Conservation (phyloP, 495 filamentous ascomycete genomes). For the Annulohypoxylon nitens region DNA sequence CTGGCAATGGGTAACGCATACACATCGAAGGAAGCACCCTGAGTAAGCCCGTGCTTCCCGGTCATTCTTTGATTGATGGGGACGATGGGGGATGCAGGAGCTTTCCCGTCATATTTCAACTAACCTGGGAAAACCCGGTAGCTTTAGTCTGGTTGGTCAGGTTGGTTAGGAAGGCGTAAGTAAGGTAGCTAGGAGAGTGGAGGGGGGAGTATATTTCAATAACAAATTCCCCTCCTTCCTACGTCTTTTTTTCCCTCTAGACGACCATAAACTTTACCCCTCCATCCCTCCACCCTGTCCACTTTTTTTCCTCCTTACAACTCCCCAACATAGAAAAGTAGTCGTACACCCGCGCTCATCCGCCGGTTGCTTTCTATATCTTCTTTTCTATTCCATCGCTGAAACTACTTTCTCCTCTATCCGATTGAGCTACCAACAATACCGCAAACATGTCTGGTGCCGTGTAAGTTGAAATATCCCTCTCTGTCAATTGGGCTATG, state of each 20-base stretch:
- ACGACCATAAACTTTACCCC: slow-evolving; percentile 48
- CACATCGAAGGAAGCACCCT: slow-evolving; percentile 24
- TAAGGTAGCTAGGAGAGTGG: slow-evolving; percentile 13
- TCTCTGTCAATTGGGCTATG: slow-evolving; percentile 43
- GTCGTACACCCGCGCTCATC: slow-evolving; percentile 36
- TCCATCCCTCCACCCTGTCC: slow-evolving; percentile 46
- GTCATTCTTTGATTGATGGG: slow-evolving; percentile 44
- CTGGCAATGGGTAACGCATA: slow-evolving; percentile 10
- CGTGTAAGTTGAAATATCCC: slow-evolving; percentile 62
- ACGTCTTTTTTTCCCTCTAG: slow-evolving; percentile 34
- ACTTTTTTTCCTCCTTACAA: slow-evolving; percentile 43
- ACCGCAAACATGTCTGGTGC: slow-evolving; percentile 64
- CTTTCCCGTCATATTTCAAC: slow-evolving; percentile 31
- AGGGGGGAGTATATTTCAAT: slow-evolving; percentile 31
- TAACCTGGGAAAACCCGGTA: slow-evolving; percentile 16
- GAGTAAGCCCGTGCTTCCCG: slow-evolving; percentile 45
- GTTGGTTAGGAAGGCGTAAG: slow-evolving; percentile 19
- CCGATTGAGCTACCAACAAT: slow-evolving; percentile 43
- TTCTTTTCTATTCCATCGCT: slow-evolving; percentile 17
- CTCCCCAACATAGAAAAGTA: slow-evolving; percentile 47
- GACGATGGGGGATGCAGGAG: slow-evolving; percentile 26
- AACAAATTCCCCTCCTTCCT: slow-evolving; percentile 34
- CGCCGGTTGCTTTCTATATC: slow-evolving; percentile 28
- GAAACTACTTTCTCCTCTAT: slow-evolving; percentile 18
- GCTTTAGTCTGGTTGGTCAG: slow-evolving; percentile 28